These are phyloP conservation scores for Tubosaeta sp. DNA, from an alignment of 768 basidiomycete species.

Conservation along the genomic window DNA sequence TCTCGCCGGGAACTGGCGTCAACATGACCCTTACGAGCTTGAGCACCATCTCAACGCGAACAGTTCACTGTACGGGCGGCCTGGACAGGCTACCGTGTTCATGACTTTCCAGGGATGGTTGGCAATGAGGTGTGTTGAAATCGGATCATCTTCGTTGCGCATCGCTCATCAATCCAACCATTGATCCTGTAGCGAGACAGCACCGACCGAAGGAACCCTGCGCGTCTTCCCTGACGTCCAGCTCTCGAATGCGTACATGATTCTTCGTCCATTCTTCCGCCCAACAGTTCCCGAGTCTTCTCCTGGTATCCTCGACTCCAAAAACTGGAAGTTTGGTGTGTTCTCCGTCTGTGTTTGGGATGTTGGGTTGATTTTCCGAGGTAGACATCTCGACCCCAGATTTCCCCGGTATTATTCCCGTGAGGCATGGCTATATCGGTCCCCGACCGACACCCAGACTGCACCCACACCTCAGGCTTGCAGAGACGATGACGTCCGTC, in stretches of 20 bases:
- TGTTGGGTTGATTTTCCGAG: slow-evolving; percentile 5
- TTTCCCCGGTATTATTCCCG: slow-evolving; percentile 46
- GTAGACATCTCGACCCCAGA: slow-evolving; percentile 45
- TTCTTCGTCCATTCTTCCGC: slow-evolving; percentile 75
- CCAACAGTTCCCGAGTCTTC: slow-evolving; percentile 39
- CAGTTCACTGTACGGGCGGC: slow-evolving; percentile 58
- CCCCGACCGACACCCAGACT: slow-evolving; percentile 49
- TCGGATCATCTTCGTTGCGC: background rate
- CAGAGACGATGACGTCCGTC: slow-evolving; percentile 63
- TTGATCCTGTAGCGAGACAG: slow-evolving; percentile 46
- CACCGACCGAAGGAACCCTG: slow-evolving; percentile 64
- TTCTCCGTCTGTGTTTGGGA: slow-evolving; percentile 19
- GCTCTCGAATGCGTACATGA: slow-evolving; percentile 66
- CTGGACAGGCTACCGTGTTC: slow-evolving; percentile 51
- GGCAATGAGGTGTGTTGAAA: slow-evolving; percentile 49
- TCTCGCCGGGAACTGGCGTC: slow-evolving; percentile 55
- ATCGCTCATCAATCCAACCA: background rate
- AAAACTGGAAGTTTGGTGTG: slow-evolving; percentile 51
- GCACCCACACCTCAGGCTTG: slow-evolving; percentile 66
- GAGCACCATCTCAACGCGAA: slow-evolving; percentile 55
- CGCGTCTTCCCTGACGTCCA: slow-evolving; percentile 64
- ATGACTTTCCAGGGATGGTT: slow-evolving; percentile 79
- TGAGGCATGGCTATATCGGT: slow-evolving; percentile 26
- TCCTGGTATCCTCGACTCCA: slow-evolving; percentile 41
- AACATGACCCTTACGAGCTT: slow-evolving; percentile 65